A percentile compares a stretch with the other conserved stretches of the same genome.
Evolutionary conservation across 495 filamentous ascomycete genomes (phyloP).

Genomic region (Haplographium delicatum): DNA sequence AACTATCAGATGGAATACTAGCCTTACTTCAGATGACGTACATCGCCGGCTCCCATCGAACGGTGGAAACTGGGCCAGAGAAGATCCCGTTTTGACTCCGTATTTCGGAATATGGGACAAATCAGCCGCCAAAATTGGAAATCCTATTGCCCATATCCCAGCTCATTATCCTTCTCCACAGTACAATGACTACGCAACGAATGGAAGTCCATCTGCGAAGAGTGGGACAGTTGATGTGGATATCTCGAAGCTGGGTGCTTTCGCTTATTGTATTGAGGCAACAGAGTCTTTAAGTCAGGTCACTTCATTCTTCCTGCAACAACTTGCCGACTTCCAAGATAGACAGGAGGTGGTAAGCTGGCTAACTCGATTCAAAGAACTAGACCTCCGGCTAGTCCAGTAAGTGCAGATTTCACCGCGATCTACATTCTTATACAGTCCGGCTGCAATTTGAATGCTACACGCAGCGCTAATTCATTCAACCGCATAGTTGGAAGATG

Average conservation of each 20-base stretch:
- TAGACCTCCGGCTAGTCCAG: constrained; percentile 38
- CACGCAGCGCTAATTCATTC: neutral
- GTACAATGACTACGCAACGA: neutral
- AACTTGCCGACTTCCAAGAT: constrained; percentile 30
- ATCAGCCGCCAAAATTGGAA: constrained; percentile 31
- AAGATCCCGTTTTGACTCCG: constrained; percentile 31
- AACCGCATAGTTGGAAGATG: constrained; percentile 32
- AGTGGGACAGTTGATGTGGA: constrained; percentile 24
- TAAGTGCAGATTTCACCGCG: constrained; percentile 10
- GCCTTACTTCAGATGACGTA: constrained; percentile 36
- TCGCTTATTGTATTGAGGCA: constrained; percentile 40
- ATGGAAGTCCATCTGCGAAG: constrained; percentile 2
- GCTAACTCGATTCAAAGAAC: constrained; percentile 41
- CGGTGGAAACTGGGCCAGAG: constrained; percentile 30
- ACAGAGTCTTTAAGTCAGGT: constrained; percentile 37
- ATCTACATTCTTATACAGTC: neutral
- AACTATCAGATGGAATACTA: constrained; percentile 37
- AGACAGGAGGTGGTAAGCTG: constrained; percentile 32
- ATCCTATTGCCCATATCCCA: constrained; percentile 27
- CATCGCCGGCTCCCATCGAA: constrained; percentile 37
- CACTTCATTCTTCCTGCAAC: constrained; percentile 36
- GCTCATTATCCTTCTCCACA: constrained; percentile 16
- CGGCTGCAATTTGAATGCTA: neutral
- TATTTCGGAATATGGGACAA: constrained; percentile 40
- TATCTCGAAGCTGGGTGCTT: constrained; percentile 34